phyloP scores from a whole-genome alignment of 345 rosid species.

The Isatis tinctoria region DNA sequence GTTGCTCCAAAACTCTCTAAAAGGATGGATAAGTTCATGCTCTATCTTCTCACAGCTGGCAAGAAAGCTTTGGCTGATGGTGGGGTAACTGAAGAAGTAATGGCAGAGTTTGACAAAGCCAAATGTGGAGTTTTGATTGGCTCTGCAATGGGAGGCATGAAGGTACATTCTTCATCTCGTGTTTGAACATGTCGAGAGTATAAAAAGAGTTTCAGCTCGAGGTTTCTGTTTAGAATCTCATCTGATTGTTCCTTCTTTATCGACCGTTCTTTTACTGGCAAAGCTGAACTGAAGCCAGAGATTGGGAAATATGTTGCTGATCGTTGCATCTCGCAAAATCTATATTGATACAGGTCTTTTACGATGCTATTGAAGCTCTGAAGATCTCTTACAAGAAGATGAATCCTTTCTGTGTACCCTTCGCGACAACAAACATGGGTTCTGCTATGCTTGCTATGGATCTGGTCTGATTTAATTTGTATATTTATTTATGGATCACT shows the following conservation, averaged over 20 bases:
- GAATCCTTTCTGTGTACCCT: slow-evolving; percentile 96
- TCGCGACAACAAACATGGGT: slow-evolving; percentile 98
- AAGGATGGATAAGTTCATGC: slow-evolving; percentile 98
- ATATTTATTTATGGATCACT: background rate
- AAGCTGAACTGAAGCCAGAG: background rate
- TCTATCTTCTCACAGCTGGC: slow-evolving; percentile 88
- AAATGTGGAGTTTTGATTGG: slow-evolving; percentile 95
- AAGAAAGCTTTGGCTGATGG: slow-evolving; percentile 94
- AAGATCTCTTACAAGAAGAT: slow-evolving; percentile 83
- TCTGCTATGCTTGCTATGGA: slow-evolving; percentile 99
- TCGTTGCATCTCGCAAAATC: background rate
- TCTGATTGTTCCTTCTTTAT: background rate
- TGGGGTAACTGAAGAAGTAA: slow-evolving; percentile 70
- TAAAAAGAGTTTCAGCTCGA: background rate
- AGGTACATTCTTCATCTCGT: slow-evolving; percentile 38
- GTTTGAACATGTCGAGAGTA: background rate
- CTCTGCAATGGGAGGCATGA: slow-evolving; percentile 93
- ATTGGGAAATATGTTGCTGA: background rate
- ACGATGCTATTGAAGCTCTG: slow-evolving; percentile 88
- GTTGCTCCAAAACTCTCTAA: slow-evolving; percentile 79
- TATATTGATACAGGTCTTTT: slow-evolving; percentile 59
- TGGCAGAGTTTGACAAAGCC: slow-evolving; percentile 70
- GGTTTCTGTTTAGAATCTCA: background rate
- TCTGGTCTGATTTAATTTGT: slow-evolving; percentile 53
- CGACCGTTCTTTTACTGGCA: background rate